Percentiles rank a stretch among this genome's conserved stretches.
These are phyloP conservation scores for Emericellopsis terricola DNA, from an alignment of 495 filamentous ascomycete genomes.

Conservation along the genomic window DNA sequence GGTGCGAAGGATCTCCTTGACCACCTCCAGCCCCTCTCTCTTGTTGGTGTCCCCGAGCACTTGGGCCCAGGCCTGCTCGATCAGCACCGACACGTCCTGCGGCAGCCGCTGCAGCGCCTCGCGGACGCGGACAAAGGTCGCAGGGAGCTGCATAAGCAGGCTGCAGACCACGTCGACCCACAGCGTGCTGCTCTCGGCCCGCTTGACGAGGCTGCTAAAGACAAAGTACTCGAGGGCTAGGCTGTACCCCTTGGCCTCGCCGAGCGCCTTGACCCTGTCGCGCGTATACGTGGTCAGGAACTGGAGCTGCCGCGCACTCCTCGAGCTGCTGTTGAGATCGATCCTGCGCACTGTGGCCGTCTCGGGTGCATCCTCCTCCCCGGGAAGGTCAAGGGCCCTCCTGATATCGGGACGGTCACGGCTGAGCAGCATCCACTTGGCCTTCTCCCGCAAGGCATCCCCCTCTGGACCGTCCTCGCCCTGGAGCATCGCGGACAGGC, in stretches of 20 bases:
- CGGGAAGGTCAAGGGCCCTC: conserved; percentile 7
- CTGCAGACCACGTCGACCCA: conserved; percentile 19
- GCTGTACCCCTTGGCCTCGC: conserved; percentile 15
- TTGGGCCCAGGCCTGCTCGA: conserved; percentile 13
- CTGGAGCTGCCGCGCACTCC: conserved; percentile 3
- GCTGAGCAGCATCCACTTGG: conserved; percentile 16
- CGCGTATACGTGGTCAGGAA: conserved; percentile 1
- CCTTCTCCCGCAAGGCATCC: conserved; percentile 4
- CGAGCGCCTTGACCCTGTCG: conserved; percentile 4
- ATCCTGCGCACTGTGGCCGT: conserved; percentile 6
- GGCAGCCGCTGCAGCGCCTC: conserved; percentile 14
- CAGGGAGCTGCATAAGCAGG: conserved; percentile 12
- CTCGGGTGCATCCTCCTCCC: no score
- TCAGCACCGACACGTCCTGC: conserved; percentile 13
- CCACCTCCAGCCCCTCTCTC: conserved; percentile 11
- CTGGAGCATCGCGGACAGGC: conserved; percentile 7
- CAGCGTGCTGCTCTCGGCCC: conserved; percentile 15
- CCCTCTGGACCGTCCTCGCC: no score
- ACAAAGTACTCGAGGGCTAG: conserved; percentile 16
- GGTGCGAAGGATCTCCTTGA: conserved; percentile 17
- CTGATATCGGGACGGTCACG: no score
- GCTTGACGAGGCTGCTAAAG: conserved; percentile 14
- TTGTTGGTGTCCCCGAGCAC: conserved; percentile 11
- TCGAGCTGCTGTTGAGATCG: background rate
- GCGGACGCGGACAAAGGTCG: conserved; percentile 10